Evolutionary conservation across 139 green algal species (phyloP).

Genomic region (Mychonastes homosphaera): DNA sequence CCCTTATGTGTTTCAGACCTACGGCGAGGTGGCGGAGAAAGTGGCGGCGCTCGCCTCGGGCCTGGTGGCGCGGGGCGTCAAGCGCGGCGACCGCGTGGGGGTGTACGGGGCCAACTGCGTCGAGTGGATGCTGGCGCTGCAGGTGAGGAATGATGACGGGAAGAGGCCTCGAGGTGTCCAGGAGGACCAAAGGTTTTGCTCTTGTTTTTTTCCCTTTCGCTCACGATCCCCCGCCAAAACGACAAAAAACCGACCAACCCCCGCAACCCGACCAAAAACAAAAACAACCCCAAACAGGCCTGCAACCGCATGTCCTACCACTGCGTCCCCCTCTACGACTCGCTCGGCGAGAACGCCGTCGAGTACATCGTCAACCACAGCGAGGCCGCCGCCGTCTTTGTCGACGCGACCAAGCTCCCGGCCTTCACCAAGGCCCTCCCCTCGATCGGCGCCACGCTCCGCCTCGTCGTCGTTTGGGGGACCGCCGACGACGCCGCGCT

Average conservation of each 20-base stretch:
- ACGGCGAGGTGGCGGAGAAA: conserved; percentile 26
- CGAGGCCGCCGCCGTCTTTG: conserved; percentile 40
- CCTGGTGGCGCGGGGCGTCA: conserved; percentile 24
- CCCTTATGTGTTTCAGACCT: conserved; percentile 39
- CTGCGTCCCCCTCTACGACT: conserved; percentile 93
- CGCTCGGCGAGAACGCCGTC: conserved; percentile 80
- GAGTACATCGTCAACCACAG: conserved; percentile 84
- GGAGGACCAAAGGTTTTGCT: not conserved
- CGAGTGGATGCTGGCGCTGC: conserved; percentile 63
- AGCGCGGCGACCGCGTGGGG: conserved; percentile 25
- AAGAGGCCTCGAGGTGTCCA: not conserved
- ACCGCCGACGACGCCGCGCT: conserved; percentile 17
- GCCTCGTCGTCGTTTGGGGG: conserved; percentile 75
- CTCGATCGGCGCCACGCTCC: conserved; percentile 39
- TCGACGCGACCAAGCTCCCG: conserved; percentile 54
- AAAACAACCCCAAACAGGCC: conserved; percentile 44
- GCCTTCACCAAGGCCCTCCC: conserved; percentile 48
- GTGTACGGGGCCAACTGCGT: conserved; percentile 49
- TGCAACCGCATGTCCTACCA: conserved; percentile 74
- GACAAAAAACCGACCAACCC: not conserved
- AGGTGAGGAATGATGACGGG: conserved; percentile 24
- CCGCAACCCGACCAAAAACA: not conserved
- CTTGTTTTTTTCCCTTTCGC: not conserved
- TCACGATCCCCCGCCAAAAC: not conserved
- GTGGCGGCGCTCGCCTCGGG: conserved; percentile 18